phyloP scores from a whole-genome alignment of 768 basidiomycete species.

The Mycena sanguinolenta region DNA sequence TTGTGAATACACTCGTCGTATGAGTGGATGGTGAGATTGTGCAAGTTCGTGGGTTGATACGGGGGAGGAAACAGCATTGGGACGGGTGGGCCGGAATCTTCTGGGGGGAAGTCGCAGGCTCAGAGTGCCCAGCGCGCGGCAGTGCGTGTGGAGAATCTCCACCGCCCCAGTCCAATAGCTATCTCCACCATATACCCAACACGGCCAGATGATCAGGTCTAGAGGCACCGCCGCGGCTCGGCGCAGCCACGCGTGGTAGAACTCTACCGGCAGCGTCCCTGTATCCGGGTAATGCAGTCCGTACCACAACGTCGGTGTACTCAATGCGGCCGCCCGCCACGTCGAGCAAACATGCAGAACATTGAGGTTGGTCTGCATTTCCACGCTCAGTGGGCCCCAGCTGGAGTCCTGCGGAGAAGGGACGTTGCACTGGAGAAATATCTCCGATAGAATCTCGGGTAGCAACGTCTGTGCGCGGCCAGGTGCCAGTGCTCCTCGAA shows the following conservation, averaged over 20 bases:
- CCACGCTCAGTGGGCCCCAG: not conserved
- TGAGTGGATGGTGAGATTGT: not conserved
- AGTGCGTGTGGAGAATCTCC: constrained; percentile 4
- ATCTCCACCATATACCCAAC: not conserved
- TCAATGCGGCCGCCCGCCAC: constrained; percentile 11
- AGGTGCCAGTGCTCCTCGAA: not conserved
- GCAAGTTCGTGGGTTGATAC: constrained; percentile 10
- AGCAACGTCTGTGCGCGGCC: constrained; percentile 9
- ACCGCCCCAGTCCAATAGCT: constrained; percentile 9
- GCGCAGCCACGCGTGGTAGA: constrained; percentile 13
- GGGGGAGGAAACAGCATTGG: constrained; percentile 6
- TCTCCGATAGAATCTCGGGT: not conserved
- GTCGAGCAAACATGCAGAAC: not conserved
- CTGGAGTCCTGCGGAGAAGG: not conserved
- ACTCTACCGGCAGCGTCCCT: constrained; percentile 4
- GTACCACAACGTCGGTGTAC: constrained; percentile 10
- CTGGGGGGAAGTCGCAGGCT: not conserved
- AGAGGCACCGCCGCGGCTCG: constrained; percentile 13
- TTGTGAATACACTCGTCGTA: constrained; percentile 1
- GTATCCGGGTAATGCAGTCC: not conserved
- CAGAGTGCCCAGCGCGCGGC: constrained; percentile 2
- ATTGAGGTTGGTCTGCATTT: not conserved
- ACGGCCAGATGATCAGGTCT: constrained; percentile 5
- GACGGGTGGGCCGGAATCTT: not conserved
- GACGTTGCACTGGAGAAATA: not conserved